Evolutionary conservation across 495 filamentous ascomycete species (phyloP), one percentile per base, ranked within the genome.

Genomic region (Xylaria longipes): DNA sequence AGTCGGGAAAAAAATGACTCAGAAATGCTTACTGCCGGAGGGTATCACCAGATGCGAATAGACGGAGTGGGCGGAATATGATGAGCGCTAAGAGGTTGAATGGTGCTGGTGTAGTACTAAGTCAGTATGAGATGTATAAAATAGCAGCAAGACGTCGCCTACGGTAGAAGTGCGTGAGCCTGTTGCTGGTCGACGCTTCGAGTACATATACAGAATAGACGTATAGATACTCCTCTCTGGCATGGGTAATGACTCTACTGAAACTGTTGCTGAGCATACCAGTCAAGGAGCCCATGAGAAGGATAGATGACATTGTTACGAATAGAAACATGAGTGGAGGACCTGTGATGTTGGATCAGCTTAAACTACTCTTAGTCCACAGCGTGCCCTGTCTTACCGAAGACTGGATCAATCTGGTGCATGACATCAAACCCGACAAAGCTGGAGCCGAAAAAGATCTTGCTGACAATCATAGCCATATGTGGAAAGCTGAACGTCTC

Each of bases 181-280:
- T 87, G 72, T 92, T 91, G 74, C 91, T 93, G 80, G 87, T 93
- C 78, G 87, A 93, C 76, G 90, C 89, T 81, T 95, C 91, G 71
- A 95, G 84, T 54, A 95, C 93, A 78, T 94, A 93, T 71, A 94
- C 82, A 75, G 81, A 81, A 73, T 84, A 95, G 81, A 94, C 89
- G 69, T 93, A 95, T n/a, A 94, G 88, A 80, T 95, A 95, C 81
- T 95, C 93, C 80, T 95, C 93, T 69, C 91, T 92, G 15, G 87
- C 85, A 73, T 88, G 84, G 11, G 80, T 81, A 84, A 91, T 84
- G 78, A 98, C 94, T 78, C 92, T 93, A 50, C 91, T 92, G 74
- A 97, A 89, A 77, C 90, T 94, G 84, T 97, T 95, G 74, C 92
- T 95, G 73, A 98, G 89, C 81, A 98, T 89, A 85, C 92, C 94